These are phyloP conservation scores for Fulvia fulva DNA, from an alignment of 2,329 filamentous ascomycete genomes.

Conservation along the genomic window DNA sequence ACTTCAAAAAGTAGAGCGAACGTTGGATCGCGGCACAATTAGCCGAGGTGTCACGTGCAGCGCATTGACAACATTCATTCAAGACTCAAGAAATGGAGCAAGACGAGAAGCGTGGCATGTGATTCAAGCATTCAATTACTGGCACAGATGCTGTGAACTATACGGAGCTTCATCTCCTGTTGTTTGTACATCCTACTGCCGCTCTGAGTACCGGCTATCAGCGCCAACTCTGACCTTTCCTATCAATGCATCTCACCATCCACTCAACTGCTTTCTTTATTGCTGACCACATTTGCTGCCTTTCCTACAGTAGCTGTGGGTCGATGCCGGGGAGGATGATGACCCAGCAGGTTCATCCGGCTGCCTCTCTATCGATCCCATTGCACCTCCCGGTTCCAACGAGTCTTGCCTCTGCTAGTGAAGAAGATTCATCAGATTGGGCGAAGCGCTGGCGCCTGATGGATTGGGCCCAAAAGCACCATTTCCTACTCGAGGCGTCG, in stretches of 20 bases:
- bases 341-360: neutral
- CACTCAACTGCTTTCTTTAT: neutral
- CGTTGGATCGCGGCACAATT: too few relatives aligned
- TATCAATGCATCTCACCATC: neutral
- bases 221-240: neutral
- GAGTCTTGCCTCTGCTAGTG: conserved; percentile 29
- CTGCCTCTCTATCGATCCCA: neutral
- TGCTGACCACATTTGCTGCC: neutral
- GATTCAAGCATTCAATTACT: neutral
- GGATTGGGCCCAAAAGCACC: conserved; percentile 10
- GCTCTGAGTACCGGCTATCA: neutral
- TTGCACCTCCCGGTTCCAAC: neutral
- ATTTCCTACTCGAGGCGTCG: conserved; percentile 24
- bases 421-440: conserved; percentile 46
- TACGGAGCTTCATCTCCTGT: neutral
- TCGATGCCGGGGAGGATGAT: neutral
- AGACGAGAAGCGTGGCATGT: too few relatives aligned
- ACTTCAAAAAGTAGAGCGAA: too few relatives aligned
- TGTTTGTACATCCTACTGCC: neutral
- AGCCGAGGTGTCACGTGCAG: too few relatives aligned
- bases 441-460: conserved; percentile 43
- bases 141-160: neutral
- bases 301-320: neutral
- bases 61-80: neutral
- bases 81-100: too few relatives aligned